Evolutionary conservation across 148 eudicot species (phyloP), one percentile per base, ranked within the genome.

Genomic region (Rhododendron molle): DNA sequence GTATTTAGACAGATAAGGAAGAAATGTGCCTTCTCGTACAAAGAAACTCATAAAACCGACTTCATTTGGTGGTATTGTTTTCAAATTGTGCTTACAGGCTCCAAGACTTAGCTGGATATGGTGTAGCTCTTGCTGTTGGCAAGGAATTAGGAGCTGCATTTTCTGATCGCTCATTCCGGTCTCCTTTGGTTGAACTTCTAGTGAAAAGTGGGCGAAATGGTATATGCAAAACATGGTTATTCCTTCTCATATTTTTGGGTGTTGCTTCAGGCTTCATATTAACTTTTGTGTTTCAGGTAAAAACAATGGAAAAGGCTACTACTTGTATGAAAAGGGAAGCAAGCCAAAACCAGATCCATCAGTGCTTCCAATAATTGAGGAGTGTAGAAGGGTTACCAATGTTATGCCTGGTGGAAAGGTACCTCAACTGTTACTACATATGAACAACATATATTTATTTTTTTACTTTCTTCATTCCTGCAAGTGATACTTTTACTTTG

Each of bases 351-450:
- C 99, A 30, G 98, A 96, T 87, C 92, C 87, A 52, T 92, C 94
- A 30, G 93, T 96, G 77, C 89, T 92, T 78, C 92, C 98, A 13
- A 90, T 96, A 80, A 88, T 96, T 85, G 96, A 96, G 91, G 96
- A 95, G 91, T 91, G 94, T 80, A 88, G 92, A 87, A 96, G 91
- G 92, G 81, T 89, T 74, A 89, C 92, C 85, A 96, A 95, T 84
- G 77, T 92, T 36, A 91, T 96, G 97, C 97, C 96, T 28, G 93
- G 92, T 81, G 98, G 98, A 86, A 96, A 95, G 98, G 99, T 95
- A 91, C 46, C 9, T 54, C 30, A 20, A 6, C 58, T 73, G 30
- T 14, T 71, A 30, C 38, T 30, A 30, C 15, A 71, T 30, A 71
- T 71, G 38, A 30, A 28, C 38, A 14, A 30, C 38, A 71, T 4